phyloP scores from a whole-genome alignment of 257 asterid species.

The Jaltomata sinuosa region DNA sequence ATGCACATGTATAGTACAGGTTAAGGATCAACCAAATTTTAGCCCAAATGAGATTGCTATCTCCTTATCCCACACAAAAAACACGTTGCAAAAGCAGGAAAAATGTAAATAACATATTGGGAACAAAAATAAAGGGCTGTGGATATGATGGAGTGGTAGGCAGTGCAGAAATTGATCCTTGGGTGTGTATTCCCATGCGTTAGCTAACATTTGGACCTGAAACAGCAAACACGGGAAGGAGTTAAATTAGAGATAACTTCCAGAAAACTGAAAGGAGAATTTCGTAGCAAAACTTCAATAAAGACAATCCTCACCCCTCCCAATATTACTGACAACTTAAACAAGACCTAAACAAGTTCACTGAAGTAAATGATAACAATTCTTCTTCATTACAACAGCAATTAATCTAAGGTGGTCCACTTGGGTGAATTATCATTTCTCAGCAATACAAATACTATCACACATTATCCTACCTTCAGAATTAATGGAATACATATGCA shows the following conservation, averaged over 20 bases:
- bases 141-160: slow-evolving; percentile 21
- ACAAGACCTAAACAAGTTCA: neutral
- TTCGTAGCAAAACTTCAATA: neutral
- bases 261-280: neutral
- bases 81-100: neutral
- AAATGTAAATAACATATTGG: neutral
- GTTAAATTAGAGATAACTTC: neutral
- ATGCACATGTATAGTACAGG: slow-evolving; percentile 4
- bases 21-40: slow-evolving; percentile 1
- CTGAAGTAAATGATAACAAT: neutral
- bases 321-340: neutral
- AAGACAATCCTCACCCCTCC: neutral
- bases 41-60: neutral
- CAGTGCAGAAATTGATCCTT: slow-evolving; percentile 11
- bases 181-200: slow-evolving; percentile 12
- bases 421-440: neutral
- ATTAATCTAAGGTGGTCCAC: neutral
- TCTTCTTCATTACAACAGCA: neutral
- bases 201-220: slow-evolving; percentile 18
- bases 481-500: neutral
- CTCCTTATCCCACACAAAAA: neutral
- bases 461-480: neutral
- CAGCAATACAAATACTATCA: neutral
- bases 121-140: neutral
- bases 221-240: neutral